Base-by-base conservation (phyloP, 768 basidiomycete species). In the Amanita fuliginea region DNA sequence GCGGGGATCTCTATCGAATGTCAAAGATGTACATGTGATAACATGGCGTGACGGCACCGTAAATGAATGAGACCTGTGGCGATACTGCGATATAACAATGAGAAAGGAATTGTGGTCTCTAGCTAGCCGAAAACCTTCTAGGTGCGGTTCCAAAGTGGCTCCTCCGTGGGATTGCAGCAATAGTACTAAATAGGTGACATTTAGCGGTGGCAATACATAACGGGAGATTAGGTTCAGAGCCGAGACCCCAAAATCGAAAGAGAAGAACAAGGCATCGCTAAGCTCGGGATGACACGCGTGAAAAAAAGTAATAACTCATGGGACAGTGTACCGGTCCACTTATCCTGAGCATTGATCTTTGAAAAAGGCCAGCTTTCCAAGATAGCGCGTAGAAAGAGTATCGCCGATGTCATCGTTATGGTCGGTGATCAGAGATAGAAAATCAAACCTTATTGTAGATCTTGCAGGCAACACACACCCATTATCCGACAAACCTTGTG, bases 111-210 rank as follows among this genome's bases (percentile, higher is more conserved):
- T 73, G 61, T 90, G 74, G 57, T 86, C 74, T 51, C 75, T 72
- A 11, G 85, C 81, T 13, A 95, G 71, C 53, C 72, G 67, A 21
- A 95, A 74, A 6, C 90, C 78, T 61, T 83, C 79, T 62, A 78
- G 71, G 35, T 84, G 76, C 44, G 91, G 76, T 49, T 81, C 76
- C 36, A n/a, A 77, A 64, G 2, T 26, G 26, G 85, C 73, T 4
- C 77, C 1, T 92, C 92, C 6, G 83, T 87, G 3, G 90, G 92
- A 63, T 94, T 94, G 55, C 83, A 84, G 30, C 91, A 92, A 57
- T 83, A n/a, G n/a, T n/a, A 85, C 83, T 86, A 52, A 13, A 40
- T 32, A 44, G n/a, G 48, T 47, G 18, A 16, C n/a, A 16, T 35
- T 49, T 22, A 32, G 35, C 45, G 44, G 30, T 37, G 40, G 32